These are phyloP conservation scores for Leccinum holopus DNA, from an alignment of 1,284 basidiomycete genomes.

Conservation along the genomic window DNA sequence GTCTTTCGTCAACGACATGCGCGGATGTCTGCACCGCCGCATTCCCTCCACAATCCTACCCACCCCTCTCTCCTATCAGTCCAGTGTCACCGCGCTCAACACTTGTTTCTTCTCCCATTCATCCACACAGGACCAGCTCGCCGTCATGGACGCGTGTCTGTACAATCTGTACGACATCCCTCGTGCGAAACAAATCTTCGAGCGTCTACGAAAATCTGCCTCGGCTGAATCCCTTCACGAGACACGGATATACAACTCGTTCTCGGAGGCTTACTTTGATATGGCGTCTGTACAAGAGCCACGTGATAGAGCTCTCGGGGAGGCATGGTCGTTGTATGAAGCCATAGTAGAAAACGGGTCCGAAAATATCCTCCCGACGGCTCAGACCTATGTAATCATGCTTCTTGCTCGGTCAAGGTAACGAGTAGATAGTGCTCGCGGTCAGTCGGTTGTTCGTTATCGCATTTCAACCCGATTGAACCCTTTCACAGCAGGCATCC, in stretches of 20 bases:
- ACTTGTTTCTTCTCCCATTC: conserved; percentile 66
- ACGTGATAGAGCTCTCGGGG: conserved; percentile 49
- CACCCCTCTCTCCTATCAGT: conserved; percentile 54
- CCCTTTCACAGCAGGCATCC: conserved; percentile 14
- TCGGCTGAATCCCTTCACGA: conserved; percentile 39
- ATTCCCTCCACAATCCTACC: conserved; percentile 59
- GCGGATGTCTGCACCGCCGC: conserved; percentile 48
- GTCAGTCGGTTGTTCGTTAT: conserved; percentile 16
- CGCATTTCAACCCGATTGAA: background rate
- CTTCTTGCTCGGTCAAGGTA: conserved; percentile 57
- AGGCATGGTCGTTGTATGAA: conserved; percentile 57
- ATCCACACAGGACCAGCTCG: conserved; percentile 62
- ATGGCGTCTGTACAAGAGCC: conserved; percentile 53
- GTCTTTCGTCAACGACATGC: conserved; percentile 36
- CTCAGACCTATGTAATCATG: conserved; percentile 67
- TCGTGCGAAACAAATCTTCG: conserved; percentile 68
- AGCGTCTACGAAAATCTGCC: conserved; percentile 45
- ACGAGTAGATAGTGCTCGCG: conserved; percentile 21
- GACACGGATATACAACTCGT: conserved; percentile 47
- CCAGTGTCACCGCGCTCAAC: conserved; percentile 36
- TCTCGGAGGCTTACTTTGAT: conserved; percentile 62
- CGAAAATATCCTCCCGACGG: conserved; percentile 52
- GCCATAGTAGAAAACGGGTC: conserved; percentile 46
- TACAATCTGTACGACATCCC: conserved; percentile 69
- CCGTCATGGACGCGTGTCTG: conserved; percentile 79